Evolutionary conservation across 805 yeast species (phyloP), one percentile per base, ranked within the genome.

Genomic region (Barnettozyma sp.): DNA sequence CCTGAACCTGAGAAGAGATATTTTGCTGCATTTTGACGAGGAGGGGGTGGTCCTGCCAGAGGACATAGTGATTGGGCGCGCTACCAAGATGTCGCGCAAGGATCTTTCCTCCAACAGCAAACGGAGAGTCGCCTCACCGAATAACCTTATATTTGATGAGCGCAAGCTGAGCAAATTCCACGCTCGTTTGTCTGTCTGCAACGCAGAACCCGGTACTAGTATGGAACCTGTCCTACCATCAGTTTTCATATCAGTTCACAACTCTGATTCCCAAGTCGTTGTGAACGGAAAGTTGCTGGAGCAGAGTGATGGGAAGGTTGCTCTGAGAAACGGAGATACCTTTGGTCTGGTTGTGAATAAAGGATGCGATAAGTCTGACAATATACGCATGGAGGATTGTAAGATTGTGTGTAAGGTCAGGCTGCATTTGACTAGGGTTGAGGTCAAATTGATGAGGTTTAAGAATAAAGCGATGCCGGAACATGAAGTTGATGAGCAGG

Each of bases 91-190:
- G 23, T 21, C 27, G 20, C 16, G 17, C 22, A 9, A 21, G 2
- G 22, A 24, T 15, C 19, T 16, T 7, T 17, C 31, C 31, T 13
- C 33, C 10, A 22, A 32, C n/a, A n/a, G n/a, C n/a, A n/a, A n/a
- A n/a, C n/a, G n/a, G 13, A 35, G 38, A 18, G 21, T 15, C 17
- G 36, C 38, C 9, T 6, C 25, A 4, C n/a, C 13, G 13, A 15
- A 28, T 13, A 39, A 39, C 22, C 22, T 39, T 4, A 25, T 31
- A 22, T 32, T 39, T 13, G n/a, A 14, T 4, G 43, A 40, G 7
- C 30, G 27, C 15, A 40, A 40, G 2, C 11, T 40, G 1, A 36
- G 41, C 17, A 40, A 37, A 28, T 31, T n/a, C 6, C 43, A 40
- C 13, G 43, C 41, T 0, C 15, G 26, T 2, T 20, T 40, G 4